Evolutionary conservation across 1,284 basidiomycete species (phyloP), one percentile per base, ranked within the genome.

Genomic region (Boletellus deceptivus): DNA sequence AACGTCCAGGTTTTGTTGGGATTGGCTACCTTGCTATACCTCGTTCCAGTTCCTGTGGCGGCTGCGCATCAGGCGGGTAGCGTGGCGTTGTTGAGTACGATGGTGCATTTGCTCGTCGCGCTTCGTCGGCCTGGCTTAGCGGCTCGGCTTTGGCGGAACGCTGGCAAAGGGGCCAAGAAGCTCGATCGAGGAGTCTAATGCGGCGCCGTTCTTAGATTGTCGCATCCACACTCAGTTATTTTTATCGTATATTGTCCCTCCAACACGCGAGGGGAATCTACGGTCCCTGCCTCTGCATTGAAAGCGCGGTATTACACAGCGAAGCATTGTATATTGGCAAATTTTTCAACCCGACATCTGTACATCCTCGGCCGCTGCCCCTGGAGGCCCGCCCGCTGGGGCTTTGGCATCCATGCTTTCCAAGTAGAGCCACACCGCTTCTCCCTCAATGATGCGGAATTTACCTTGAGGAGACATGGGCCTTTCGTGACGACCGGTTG

Each of bases 51-150:
- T 4, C 89, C 91, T 1, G 75, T 99, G 2, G 97, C 97, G 2
- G 91, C 94, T 9, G 81, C 88, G 35, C 97, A 99, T 69, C 97
- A 99, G 70, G 95, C 93, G 0, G 96, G 96, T 9, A 93, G 92
- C 60, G 86, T 99, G 6, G 80, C 89, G 39, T 75, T 99, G 14
- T 73, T 99, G 29, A 93, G 88, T n/a, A 81, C 89, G 14, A 83
- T 94, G 75, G 72, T 95, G 14, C 91, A 92, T 48, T 67, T 95
- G 2, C 74, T 89, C 4, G 77, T 91, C 9, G 78, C 85, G 0
- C 71, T 97, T 49, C 78, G 93, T 40, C 75, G 79, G 54, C 94
- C 94, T 0, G 77, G 86, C 13, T 62, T 71, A 10, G 86, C 84
- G 14, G 86, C 92, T n/a, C 73, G 74, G 41, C 64, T 77, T 20